Evolutionary conservation across 805 yeast genomes (phyloP).

Genomic region (Sungouiella thailandica): DNA sequence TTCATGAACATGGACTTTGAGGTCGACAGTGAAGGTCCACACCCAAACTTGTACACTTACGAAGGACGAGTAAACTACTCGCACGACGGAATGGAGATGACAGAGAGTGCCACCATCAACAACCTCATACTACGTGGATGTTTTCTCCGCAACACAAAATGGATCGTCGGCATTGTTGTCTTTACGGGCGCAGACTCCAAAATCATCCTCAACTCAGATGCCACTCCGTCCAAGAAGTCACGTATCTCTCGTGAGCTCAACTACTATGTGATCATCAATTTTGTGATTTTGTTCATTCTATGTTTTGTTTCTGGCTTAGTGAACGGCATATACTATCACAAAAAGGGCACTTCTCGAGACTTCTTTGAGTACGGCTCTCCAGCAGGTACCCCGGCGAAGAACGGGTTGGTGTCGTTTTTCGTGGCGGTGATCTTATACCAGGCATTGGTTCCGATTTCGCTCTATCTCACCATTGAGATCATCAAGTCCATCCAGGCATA

Average conservation of each 20-base stretch:
- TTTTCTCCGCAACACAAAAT: conserved; percentile 71
- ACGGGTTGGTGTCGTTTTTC: conserved; percentile 66
- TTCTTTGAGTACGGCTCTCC: conserved; percentile 66
- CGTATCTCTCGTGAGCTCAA: conserved; percentile 71
- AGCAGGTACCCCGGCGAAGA: conserved; percentile 59
- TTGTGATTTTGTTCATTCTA: conserved; percentile 54
- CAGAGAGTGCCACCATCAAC: conserved; percentile 67
- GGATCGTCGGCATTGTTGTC: conserved; percentile 74
- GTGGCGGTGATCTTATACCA: conserved; percentile 73
- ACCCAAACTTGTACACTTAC: conserved; percentile 68
- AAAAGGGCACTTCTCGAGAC: conserved; percentile 46
- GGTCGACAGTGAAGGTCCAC: conserved; percentile 83
- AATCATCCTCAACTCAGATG: conserved; percentile 76
- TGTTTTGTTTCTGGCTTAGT: conserved; percentile 69
- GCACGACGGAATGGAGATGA: conserved; percentile 17
- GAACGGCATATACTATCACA: conserved; percentile 61
- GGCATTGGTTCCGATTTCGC: conserved; percentile 73
- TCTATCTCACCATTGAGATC: conserved; percentile 74
- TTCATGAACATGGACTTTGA: conserved; percentile 45
- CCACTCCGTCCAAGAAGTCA: conserved; percentile 73
- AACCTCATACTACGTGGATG: conserved; percentile 73
- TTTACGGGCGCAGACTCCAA: conserved; percentile 79
- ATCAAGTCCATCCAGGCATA: conserved; percentile 73
- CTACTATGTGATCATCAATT: conserved; percentile 63
- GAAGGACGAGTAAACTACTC: conserved; percentile 55